Evolutionary conservation across 176 grass and related monocot species (phyloP), one percentile per base, ranked within the genome.

Genomic region (Musa troglodytarum): DNA sequence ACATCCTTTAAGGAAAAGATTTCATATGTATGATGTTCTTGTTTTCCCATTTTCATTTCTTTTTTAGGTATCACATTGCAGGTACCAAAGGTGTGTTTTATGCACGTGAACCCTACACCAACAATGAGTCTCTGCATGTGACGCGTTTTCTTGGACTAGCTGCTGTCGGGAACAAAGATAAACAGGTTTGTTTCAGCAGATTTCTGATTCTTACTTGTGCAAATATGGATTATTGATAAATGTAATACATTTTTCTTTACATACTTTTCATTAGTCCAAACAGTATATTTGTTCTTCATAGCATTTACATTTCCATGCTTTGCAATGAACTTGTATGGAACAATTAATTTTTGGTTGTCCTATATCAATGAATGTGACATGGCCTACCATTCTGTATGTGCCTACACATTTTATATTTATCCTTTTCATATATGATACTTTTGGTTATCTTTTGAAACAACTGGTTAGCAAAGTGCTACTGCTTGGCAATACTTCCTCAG

Each of bases 121-220:
- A 93, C 58, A 82, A 88, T 80, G 83, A 85, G 6, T 83, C 88
- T 84, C 78, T 78, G 12, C 94, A 93, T 79, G 82, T 91, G 71
- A 91, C 90, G 17, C 88, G 90, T 82, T 98, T 98, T 84, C 83
- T 98, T 80, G 94, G 94, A 72, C 94, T 98, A 80, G 90, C 88
- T 78, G 86, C 78, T 75, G 90, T 98, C 0, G 94, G 94, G 56
- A 91, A 93, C 73, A 98, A 98, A 93, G 86, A 91, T 62, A 98
- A 93, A 81, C 90, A 98, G 88, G 94, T 98, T 68, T 76, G 16
- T 26, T 49, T 58, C 1, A 61, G 49, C 5, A 19, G 29, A 82
- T 17, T 43, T 23, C 26, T 69, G 82, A 52, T 83, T 61, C 22
- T 29, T n/a, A 70, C n/a, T 81, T 73, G 28, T 28, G 11, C 11